Percentiles rank a stretch among this genome's conserved stretches.
These are phyloP conservation scores for Striga asiatica DNA, from an alignment of 257 asterid genomes.

Conservation along the genomic window DNA sequence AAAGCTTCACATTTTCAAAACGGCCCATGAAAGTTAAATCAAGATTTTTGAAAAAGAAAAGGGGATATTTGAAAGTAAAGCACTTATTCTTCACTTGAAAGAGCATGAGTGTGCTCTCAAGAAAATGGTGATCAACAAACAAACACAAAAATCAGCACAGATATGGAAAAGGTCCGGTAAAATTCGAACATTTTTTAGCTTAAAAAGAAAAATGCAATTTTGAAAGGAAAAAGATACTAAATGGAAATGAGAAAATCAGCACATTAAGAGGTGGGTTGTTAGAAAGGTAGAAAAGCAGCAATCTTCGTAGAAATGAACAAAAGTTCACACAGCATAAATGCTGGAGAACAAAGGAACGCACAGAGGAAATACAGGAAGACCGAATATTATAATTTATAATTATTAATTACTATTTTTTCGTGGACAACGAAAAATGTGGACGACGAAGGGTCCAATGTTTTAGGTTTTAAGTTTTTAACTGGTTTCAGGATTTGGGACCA, in stretches of 20 bases:
- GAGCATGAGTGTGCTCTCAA: too few relatives aligned
- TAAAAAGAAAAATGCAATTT: background rate
- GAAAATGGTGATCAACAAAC: too few relatives aligned
- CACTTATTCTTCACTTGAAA: too few relatives aligned
- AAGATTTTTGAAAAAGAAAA: too few relatives aligned
- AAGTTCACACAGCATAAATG: background rate
- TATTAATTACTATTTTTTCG: background rate
- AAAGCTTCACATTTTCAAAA: conserved; percentile 18
- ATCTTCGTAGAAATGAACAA: background rate
- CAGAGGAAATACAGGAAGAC: conserved; percentile 8
- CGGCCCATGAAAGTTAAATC: too few relatives aligned
- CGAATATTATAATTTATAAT: too few relatives aligned
- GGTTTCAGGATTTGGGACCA: conserved; percentile 53
- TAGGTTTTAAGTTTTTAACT: too few relatives aligned
- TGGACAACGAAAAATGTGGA: conserved; percentile 12
- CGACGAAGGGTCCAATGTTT: conserved; percentile 28
- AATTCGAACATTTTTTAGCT: background rate
- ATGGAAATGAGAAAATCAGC: background rate
- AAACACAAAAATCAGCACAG: too few relatives aligned
- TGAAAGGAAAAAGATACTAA: background rate
- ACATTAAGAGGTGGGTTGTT: background rate
- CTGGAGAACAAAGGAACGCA: conserved; percentile 7
- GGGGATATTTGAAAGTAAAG: too few relatives aligned
- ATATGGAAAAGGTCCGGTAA: background rate
- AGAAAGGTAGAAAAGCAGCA: conserved; percentile 12